Evolutionary conservation across 441 rosid genomes (phyloP), one percentile per base, ranked within the genome.

Genomic region (Lepidium campestre): DNA sequence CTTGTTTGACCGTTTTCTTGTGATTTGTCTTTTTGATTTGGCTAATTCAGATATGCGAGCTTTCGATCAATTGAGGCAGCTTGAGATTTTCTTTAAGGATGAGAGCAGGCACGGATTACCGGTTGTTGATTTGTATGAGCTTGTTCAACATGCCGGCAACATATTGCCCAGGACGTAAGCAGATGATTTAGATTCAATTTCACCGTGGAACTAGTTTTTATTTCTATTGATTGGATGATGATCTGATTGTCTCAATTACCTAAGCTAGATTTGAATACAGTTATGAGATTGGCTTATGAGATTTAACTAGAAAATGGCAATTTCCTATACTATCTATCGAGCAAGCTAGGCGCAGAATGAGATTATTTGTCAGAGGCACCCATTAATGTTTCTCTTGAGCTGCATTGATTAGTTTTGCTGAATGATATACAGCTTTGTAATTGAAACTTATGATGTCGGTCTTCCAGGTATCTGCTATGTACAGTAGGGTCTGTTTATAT

Each of bases 401-500:
- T 58, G 39, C 62, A 32, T 40, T 55, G 63, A 37, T 54, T 57
- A 6, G 2, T 13, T 17, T 34, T 32, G 34, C 37, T 50, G 41
- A 54, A 57, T 47, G 9, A n/a, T n/a, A n/a, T n/a, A n/a, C n/a
- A 25, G 46, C 39, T 4, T 35, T 73, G 39, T 61, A 20, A 27
- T 23, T 62, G 66, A 67, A 58, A 39, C 41, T 71, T 13, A 4
- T 41, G 15, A 36, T 67, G 59, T 47, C 61, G 49, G 35, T 71
- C 69, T 70, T 52, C 42, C 81, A 93, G 98, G 89, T 90, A 93
- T 80, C 84, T 93, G 49, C 82, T 93, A 34, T 93, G 92, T 71
- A 93, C 98, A n/a, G 94, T 88, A 62, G 98, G 98, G 75, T 88
- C 97, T 55, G 90, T 90, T 55, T 93, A 83, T 57, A 86, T 92